Conservation (phyloP, 1,139 yeast genomes). For the Spencermartinsiella ligniputridi region DNA sequence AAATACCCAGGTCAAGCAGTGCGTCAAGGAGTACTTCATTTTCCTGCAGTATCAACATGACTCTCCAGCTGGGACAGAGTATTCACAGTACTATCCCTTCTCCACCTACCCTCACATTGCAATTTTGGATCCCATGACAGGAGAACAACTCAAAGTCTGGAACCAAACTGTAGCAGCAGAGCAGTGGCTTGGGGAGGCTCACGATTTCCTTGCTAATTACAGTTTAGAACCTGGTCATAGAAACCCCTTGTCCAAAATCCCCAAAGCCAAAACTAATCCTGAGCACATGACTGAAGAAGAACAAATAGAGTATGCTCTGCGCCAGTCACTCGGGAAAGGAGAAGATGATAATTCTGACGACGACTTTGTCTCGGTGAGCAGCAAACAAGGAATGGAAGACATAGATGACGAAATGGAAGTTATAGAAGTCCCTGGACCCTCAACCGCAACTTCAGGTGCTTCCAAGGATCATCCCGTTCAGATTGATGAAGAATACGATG, state of each 20-base stretch:
- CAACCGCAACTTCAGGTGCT: constrained; percentile 5
- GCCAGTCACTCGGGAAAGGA: constrained; percentile 51
- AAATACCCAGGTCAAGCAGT: constrained; percentile 55
- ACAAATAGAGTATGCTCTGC: constrained; percentile 73
- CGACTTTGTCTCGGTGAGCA: constrained; percentile 9
- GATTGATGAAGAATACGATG: constrained; percentile 6
- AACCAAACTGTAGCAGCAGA: constrained; percentile 52
- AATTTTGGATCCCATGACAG: constrained; percentile 90
- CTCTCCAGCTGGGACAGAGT: constrained; percentile 67
- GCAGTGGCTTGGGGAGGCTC: constrained; percentile 49
- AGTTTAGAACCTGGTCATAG: constrained; percentile 60
- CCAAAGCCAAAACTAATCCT: constrained; percentile 27
- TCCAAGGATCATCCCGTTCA: constrained; percentile 6
- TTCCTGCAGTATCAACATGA: constrained; percentile 72
- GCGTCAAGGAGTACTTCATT: constrained; percentile 64
- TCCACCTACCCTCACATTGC: constrained; percentile 82
- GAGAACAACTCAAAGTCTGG: constrained; percentile 81
- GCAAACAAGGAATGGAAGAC: constrained; percentile 13
- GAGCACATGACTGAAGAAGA: constrained; percentile 68
- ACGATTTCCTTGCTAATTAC: constrained; percentile 48
- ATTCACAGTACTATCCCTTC: constrained; percentile 66
- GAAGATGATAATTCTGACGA: constrained; percentile 31
- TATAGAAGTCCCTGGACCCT: constrained; percentile 4
- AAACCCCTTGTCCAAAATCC: constrained; percentile 51
- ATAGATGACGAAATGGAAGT: constrained; percentile 11